phyloP scores from a whole-genome alignment of 140 eudicot species.

The Erigeron philadelphicus region DNA sequence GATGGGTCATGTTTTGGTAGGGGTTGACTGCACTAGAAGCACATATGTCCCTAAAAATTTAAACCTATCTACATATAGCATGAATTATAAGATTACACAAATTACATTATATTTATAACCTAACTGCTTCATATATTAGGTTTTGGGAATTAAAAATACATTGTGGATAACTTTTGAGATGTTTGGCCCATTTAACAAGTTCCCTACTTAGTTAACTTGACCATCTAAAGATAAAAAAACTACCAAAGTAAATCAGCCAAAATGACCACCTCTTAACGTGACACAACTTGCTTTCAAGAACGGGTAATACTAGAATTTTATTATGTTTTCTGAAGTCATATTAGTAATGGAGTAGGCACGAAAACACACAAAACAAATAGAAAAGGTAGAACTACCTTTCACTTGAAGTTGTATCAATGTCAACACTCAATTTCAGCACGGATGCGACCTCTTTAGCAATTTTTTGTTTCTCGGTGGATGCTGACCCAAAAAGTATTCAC shows the following conservation, averaged over 20 bases:
- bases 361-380: slow-evolving; percentile 4
- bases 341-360: background rate
- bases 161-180: background rate
- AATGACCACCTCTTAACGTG: background rate
- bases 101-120: too few relatives aligned
- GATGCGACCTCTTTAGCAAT: slow-evolving; percentile 93
- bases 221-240: too few relatives aligned
- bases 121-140: background rate
- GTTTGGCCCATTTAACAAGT: background rate
- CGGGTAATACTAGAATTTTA: background rate
- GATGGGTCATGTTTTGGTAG: too few relatives aligned
- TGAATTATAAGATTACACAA: too few relatives aligned
- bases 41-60: too few relatives aligned
- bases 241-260: too few relatives aligned
- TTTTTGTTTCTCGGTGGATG: slow-evolving; percentile 77
- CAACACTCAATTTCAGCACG: slow-evolving; percentile 68
- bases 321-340: background rate
- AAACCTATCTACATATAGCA: too few relatives aligned
- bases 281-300: background rate
- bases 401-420: slow-evolving; percentile 64
- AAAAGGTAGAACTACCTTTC: slow-evolving; percentile 47
- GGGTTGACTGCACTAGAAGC: too few relatives aligned
- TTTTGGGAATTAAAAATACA: background rate
- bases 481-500: slow-evolving; percentile 35
- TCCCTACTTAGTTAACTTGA: too few relatives aligned